Percentiles rank a stretch among this genome's conserved stretches.
Evolutionary conservation across 1,284 basidiomycete genomes (phyloP).

Genomic region (Rhodotorula sp.): DNA sequence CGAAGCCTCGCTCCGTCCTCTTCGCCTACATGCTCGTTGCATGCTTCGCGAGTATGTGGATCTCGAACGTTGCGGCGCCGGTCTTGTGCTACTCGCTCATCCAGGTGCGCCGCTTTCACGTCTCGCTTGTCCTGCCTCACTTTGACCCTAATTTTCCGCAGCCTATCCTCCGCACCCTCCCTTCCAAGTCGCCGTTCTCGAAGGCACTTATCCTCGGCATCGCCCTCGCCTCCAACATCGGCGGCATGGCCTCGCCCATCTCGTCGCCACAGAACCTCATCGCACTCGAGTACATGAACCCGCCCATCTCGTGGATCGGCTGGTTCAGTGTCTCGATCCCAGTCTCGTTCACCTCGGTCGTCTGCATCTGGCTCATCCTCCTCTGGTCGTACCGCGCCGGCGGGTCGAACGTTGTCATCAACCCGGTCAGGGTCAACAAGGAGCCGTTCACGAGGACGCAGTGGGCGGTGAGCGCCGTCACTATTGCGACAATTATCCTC

Average conservation of each 20-base stretch:
- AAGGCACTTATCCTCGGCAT: conserved; percentile 93
- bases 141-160: conserved; percentile 48
- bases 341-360: conserved; percentile 77
- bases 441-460: conserved; percentile 81
- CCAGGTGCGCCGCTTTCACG: conserved; percentile 58
- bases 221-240: conserved; percentile 95
- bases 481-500: conserved; percentile 78
- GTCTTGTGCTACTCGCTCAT: conserved; percentile 97
- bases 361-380: conserved; percentile 88
- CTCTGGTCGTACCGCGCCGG: conserved; percentile 84
- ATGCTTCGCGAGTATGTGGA: conserved; percentile 99
- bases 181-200: conserved; percentile 80
- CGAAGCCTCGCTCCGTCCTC: conserved; percentile 78
- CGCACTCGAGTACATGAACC: conserved; percentile 83
- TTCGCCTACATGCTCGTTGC: conserved; percentile 95
- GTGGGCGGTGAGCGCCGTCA: conserved; percentile 85
- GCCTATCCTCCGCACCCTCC: conserved; percentile 91
- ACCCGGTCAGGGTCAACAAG: conserved; percentile 72
- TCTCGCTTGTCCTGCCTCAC: no score
- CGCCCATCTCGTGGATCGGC: conserved; percentile 78
- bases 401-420: conserved; percentile 69
- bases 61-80: conserved; percentile 95
- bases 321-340: conserved; percentile 96
- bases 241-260: conserved; percentile 53
- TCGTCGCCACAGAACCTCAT: conserved; percentile 98